phyloP scores from a whole-genome alignment of 2,329 filamentous ascomycete genomes.

The Talaromyces rugulosus region DNA sequence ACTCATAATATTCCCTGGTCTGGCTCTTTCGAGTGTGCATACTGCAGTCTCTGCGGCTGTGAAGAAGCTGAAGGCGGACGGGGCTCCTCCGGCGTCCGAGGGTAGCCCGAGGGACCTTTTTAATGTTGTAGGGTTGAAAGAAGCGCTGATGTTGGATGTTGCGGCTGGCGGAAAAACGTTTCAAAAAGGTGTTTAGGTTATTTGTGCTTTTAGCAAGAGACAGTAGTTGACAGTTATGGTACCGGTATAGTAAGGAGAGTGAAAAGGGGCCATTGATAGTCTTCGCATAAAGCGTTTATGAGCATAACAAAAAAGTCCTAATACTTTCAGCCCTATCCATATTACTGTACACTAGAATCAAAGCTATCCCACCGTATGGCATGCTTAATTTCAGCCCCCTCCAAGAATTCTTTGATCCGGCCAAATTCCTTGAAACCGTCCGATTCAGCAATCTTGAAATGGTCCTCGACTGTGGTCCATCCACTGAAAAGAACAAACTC shows the following conservation, averaged over 20 bases:
- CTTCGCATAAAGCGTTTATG: background rate
- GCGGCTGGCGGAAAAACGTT: conserved; percentile 22
- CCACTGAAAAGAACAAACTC: conserved; percentile 42
- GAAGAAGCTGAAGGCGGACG: conserved; percentile 24
- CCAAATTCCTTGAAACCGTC: conserved; percentile 27
- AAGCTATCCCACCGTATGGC: background rate
- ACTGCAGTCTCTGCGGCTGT: conserved; percentile 19
- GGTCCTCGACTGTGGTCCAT: conserved; percentile 34
- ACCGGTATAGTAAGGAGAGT: background rate
- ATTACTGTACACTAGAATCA: background rate
- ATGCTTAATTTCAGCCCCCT: conserved; percentile 26
- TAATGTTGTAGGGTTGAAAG: conserved; percentile 25
- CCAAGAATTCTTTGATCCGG: conserved; percentile 19
- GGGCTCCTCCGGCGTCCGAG: conserved; percentile 13
- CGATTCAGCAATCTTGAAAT: conserved; percentile 29
- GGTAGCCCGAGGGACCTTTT: conserved; percentile 25
- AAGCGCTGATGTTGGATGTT: conserved; percentile 26
- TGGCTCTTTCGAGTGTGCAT: conserved; percentile 23
- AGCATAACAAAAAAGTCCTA: background rate
- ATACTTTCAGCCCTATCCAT: background rate
- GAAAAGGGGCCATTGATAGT: background rate
- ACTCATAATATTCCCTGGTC: conserved; percentile 31
- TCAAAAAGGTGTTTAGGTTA: conserved; percentile 10
- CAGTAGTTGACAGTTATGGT: background rate
- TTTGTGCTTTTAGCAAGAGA: background rate